phyloP scores from a whole-genome alignment of 2,329 filamentous ascomycete genomes.

The Sarocladium kiliense region DNA sequence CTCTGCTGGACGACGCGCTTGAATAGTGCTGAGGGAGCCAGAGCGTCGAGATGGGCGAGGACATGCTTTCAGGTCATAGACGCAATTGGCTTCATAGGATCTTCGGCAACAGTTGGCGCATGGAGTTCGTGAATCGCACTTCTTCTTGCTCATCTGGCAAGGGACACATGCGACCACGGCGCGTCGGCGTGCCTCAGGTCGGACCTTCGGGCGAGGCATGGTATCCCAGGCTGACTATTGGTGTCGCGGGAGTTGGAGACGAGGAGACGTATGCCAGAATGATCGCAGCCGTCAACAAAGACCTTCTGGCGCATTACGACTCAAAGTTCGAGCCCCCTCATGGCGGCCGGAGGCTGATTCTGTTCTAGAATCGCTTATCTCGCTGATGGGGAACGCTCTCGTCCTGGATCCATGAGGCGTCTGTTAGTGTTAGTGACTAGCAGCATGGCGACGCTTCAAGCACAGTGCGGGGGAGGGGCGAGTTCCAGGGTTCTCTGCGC shows the following conservation, averaged over 20 bases:
- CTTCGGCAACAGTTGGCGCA: constrained; percentile 43
- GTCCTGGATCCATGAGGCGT: background rate
- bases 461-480: background rate
- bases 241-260: background rate
- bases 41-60: constrained; percentile 3
- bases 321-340: background rate
- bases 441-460: background rate
- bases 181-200: constrained; percentile 40
- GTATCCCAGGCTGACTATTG: background rate
- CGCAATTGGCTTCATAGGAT: constrained; percentile 29
- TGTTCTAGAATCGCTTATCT: background rate
- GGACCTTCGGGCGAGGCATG: constrained; percentile 49
- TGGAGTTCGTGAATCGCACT: constrained; percentile 42
- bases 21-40: background rate
- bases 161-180: constrained; percentile 42
- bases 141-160: constrained; percentile 45
- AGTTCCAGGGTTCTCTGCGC: background rate
- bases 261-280: background rate
- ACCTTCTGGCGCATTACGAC: too few species aligned
- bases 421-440: background rate
- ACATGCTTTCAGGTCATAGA: constrained; percentile 12
- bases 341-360: background rate
- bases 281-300: background rate
- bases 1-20: background rate
- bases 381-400: background rate